Evolutionary conservation across 352 stramenopile species (phyloP).

Genomic region (Phytophthora melonis): DNA sequence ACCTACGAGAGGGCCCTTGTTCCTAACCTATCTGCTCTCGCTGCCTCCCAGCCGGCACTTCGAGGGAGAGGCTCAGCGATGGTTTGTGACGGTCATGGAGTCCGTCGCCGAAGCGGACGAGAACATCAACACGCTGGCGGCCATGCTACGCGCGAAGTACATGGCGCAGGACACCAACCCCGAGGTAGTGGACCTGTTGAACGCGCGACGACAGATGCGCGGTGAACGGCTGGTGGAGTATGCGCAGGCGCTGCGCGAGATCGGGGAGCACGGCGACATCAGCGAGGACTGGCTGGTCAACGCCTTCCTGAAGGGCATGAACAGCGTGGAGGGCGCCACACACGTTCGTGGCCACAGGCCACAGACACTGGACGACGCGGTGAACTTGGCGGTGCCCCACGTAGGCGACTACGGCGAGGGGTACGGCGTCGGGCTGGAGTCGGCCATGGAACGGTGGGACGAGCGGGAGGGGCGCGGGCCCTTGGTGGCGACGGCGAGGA

Average conservation of each 20-base stretch:
- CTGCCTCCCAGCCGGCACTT: too few relatives aligned
- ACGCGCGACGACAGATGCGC: constrained; percentile 2
- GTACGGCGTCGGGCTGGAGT: constrained; percentile 8
- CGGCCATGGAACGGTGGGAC: neutral
- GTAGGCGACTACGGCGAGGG: constrained; percentile 13
- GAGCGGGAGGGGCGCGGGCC: neutral
- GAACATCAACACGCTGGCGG: neutral
- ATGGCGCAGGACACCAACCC: constrained; percentile 2
- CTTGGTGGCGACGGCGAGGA: neutral
- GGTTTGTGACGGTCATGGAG: constrained; percentile 18
- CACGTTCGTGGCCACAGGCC: constrained; percentile 8
- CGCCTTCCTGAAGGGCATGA: constrained; percentile 15
- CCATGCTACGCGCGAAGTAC: constrained; percentile 7
- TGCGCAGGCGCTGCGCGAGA: constrained; percentile 2
- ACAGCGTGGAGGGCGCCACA: neutral
- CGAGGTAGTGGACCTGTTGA: constrained; percentile 10
- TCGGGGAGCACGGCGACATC: neutral
- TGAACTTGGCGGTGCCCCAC: constrained; percentile 3
- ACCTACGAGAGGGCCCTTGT: too few relatives aligned
- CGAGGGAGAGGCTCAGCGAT: constrained; percentile 8
- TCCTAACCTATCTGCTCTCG: too few relatives aligned
- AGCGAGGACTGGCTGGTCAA: constrained; percentile 14
- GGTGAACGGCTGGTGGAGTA: constrained; percentile 11
- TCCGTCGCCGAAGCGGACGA: neutral
- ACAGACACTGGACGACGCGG: neutral